Evolutionary conservation across 1,284 basidiomycete species (phyloP).

Genomic region (Cutaneotrichosporon sp.): DNA sequence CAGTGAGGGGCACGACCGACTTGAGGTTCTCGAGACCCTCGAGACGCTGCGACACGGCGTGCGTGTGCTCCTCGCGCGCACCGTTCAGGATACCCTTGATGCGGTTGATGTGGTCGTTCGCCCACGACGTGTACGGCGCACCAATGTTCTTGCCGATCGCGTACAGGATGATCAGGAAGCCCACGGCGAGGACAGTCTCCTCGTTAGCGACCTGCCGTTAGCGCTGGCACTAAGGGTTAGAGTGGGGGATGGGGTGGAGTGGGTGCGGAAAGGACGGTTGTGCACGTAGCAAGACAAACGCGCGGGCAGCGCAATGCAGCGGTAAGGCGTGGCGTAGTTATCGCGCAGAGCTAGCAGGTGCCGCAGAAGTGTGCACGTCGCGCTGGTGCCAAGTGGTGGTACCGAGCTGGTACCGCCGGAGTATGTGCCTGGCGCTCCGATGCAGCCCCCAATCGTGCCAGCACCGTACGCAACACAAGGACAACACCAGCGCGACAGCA

Average conservation of each 20-base stretch:
- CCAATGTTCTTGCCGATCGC: conserved; percentile 74
- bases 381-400: too few species aligned
- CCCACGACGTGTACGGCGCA: conserved; percentile 91
- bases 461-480: too few species aligned
- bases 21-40: conserved; percentile 85
- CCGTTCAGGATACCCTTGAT: conserved; percentile 76
- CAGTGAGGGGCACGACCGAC: conserved; percentile 84
- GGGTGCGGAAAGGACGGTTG: not conserved
- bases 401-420: too few species aligned
- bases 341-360: too few species aligned
- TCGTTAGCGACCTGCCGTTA: conserved; percentile 69
- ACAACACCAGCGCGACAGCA: too few species aligned
- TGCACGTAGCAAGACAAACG: not conserved
- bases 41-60: conserved; percentile 90
- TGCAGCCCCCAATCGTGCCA: too few species aligned
- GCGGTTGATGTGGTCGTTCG: conserved; percentile 74
- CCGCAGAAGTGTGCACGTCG: too few species aligned
- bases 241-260: not conserved
- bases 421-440: too few species aligned
- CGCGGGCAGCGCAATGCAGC: not conserved
- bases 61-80: conserved; percentile 83
- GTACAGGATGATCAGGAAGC: conserved; percentile 79
- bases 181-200: conserved; percentile 77
- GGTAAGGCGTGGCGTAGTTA: too few species aligned
- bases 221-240: not conserved